These are phyloP conservation scores for Achaetomiella virescens DNA, from an alignment of 495 filamentous ascomycete species.

Conservation along the genomic window DNA sequence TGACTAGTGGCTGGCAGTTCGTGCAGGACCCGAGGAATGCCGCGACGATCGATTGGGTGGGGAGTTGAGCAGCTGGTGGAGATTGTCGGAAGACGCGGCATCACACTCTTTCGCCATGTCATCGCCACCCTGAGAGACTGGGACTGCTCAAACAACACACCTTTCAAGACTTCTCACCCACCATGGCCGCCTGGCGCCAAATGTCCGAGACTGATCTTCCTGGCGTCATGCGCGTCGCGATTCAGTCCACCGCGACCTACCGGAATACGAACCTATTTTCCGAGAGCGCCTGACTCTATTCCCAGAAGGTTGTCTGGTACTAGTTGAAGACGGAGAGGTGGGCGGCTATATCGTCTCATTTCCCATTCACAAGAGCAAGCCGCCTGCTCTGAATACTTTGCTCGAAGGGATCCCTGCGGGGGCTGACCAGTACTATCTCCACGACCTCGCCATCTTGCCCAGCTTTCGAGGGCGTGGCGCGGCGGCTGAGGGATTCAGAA, in stretches of 20 bases:
- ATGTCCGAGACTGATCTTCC: slow-evolving; percentile 19
- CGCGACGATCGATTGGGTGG: background rate
- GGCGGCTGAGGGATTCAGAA: slow-evolving; percentile 18
- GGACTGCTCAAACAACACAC: no score
- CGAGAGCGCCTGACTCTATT: slow-evolving; percentile 29
- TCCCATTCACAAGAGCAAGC: slow-evolving; percentile 28
- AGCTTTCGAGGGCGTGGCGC: slow-evolving; percentile 21
- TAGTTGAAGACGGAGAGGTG: slow-evolving; percentile 17
- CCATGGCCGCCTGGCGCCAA: slow-evolving; percentile 18
- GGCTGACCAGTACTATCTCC: slow-evolving; percentile 36
- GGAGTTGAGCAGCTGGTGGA: background rate
- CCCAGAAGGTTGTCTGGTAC: slow-evolving; percentile 28
- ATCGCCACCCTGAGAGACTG: no score
- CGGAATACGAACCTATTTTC: slow-evolving; percentile 26
- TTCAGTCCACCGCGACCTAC: slow-evolving; percentile 24
- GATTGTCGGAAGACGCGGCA: no score
- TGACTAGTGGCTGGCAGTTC: no score
- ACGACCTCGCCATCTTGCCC: slow-evolving; percentile 32
- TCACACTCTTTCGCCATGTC: no score
- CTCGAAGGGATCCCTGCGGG: slow-evolving; percentile 23
- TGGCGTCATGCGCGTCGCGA: slow-evolving; percentile 21
- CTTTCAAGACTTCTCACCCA: background rate
- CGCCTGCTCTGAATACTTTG: slow-evolving; percentile 28
- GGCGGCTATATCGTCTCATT: slow-evolving; percentile 35
- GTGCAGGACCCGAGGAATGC: no score